These are phyloP conservation scores for Cyclocybe aegerita DNA, from an alignment of 768 basidiomycete species.

Conservation along the genomic window DNA sequence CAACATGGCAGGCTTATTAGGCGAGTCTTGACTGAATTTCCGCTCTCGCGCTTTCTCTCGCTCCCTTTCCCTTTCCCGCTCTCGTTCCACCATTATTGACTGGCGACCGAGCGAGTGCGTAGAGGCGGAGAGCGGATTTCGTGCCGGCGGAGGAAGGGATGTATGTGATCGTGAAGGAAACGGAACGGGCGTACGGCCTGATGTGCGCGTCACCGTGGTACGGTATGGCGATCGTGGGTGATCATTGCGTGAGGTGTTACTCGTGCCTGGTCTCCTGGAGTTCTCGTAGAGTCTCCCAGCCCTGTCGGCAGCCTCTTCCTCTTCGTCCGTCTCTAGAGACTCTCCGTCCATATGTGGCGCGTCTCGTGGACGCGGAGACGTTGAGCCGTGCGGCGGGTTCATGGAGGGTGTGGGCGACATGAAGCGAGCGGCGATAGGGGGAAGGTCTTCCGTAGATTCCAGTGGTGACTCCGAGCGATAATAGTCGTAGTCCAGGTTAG, in stretches of 20 bases:
- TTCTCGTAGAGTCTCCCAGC: constrained; percentile 42
- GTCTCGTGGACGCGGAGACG: constrained; percentile 49
- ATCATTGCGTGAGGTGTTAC: constrained; percentile 48
- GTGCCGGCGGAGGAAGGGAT: constrained; percentile 69
- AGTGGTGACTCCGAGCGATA: constrained; percentile 66
- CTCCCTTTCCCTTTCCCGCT: constrained; percentile 38
- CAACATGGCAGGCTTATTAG: constrained; percentile 49
- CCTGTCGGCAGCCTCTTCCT: constrained; percentile 61
- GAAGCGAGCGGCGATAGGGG: constrained; percentile 90
- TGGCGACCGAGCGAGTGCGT: constrained; percentile 78
- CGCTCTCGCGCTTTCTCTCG: constrained; percentile 48
- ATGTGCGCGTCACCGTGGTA: constrained; percentile 39
- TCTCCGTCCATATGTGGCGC: constrained; percentile 72
- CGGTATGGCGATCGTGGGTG: constrained; percentile 83
- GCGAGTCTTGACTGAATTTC: constrained; percentile 47
- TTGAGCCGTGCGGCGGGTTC: constrained; percentile 28
- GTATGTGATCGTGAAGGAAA: constrained; percentile 82
- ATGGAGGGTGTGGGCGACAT: constrained; percentile 68
- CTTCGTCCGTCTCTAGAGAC: constrained; percentile 67
- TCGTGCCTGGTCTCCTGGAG: constrained; percentile 29
- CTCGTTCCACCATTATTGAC: constrained; percentile 48
- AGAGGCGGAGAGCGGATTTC: constrained; percentile 56
- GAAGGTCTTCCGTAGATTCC: constrained; percentile 74
- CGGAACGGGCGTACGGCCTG: constrained; percentile 52
- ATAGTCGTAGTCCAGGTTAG: constrained; percentile 67